Conservation (phyloP, 2,329 filamentous ascomycete genomes). For the Xylaria polymorpha region DNA sequence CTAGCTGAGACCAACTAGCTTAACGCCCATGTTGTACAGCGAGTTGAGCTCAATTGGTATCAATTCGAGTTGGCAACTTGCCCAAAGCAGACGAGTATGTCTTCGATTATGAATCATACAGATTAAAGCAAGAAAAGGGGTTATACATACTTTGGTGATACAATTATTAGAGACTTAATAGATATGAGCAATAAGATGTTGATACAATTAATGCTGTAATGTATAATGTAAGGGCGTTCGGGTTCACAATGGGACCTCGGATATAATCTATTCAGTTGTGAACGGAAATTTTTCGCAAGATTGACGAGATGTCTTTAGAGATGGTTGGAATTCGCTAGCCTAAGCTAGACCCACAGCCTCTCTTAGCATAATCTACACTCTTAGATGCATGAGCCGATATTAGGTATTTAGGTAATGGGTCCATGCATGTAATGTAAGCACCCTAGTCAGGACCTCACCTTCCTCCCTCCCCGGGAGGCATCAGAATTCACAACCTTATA, state of each 20-base stretch:
- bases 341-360: neutral
- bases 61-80: conserved; percentile 23
- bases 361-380: neutral
- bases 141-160: conserved; percentile 34
- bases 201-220: conserved; percentile 26
- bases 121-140: neutral
- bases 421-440: no score
- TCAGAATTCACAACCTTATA: neutral
- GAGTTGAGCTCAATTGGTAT: neutral
- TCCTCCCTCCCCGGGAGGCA: neutral
- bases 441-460: no score
- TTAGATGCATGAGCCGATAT: conserved; percentile 12
- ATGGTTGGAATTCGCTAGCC: conserved; percentile 3
- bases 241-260: conserved; percentile 15
- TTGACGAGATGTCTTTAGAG: conserved; percentile 12
- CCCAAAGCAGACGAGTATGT: neutral
- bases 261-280: conserved; percentile 5
- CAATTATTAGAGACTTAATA: conserved; percentile 15
- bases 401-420: no score
- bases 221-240: conserved; percentile 23
- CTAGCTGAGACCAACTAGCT: neutral
- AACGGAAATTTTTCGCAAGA: conserved; percentile 31
- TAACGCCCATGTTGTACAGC: neutral
- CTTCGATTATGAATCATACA: conserved; percentile 17
- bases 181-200: neutral